These are phyloP conservation scores for Pseudogymnoascus sp. DNA, from an alignment of 2,329 filamentous ascomycete species.

Conservation along the genomic window DNA sequence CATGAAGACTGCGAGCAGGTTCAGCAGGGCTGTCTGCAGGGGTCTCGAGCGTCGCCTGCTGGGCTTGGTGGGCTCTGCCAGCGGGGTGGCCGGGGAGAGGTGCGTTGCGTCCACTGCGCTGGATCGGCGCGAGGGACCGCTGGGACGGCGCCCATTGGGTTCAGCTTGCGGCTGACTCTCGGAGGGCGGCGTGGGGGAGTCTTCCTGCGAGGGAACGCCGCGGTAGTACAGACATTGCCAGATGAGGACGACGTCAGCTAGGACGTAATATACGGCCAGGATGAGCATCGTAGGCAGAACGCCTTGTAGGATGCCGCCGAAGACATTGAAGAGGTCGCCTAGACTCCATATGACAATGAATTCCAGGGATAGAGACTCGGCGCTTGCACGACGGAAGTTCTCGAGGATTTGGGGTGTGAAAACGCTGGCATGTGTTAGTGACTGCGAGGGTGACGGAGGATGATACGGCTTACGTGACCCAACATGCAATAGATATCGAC, in stretches of 20 bases:
- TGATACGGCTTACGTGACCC: conserved; percentile 60
- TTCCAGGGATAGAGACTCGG: conserved; percentile 81
- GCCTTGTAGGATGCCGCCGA: conserved; percentile 84
- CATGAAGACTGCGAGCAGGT: conserved; percentile 67
- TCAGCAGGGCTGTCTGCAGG: conserved; percentile 61
- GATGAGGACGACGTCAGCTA: conserved; percentile 83
- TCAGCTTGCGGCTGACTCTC: conserved; percentile 30
- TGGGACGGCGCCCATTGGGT: conserved; percentile 37
- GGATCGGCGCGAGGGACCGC: conserved; percentile 50
- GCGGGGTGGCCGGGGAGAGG: conserved; percentile 76
- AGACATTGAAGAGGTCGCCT: conserved; percentile 94
- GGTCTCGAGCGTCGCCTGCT: conserved; percentile 42
- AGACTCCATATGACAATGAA: conserved; percentile 91
- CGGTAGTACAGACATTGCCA: conserved; percentile 94
- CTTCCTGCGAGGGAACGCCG: conserved; percentile 64
- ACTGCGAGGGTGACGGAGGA: not conserved
- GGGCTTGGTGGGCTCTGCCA: conserved; percentile 50
- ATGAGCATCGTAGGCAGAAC: conserved; percentile 95
- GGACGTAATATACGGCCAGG: conserved; percentile 87
- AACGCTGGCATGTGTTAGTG: conserved; percentile 40
- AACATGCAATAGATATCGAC: conserved; percentile 95
- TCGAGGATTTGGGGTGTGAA: conserved; percentile 96
- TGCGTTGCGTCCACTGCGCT: conserved; percentile 56
- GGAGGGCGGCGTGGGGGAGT: conserved; percentile 30
- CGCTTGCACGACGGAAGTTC: conserved; percentile 79